Conservation (phyloP, 2,329 filamentous ascomycete species). For the Alternaria brassicicola region DNA sequence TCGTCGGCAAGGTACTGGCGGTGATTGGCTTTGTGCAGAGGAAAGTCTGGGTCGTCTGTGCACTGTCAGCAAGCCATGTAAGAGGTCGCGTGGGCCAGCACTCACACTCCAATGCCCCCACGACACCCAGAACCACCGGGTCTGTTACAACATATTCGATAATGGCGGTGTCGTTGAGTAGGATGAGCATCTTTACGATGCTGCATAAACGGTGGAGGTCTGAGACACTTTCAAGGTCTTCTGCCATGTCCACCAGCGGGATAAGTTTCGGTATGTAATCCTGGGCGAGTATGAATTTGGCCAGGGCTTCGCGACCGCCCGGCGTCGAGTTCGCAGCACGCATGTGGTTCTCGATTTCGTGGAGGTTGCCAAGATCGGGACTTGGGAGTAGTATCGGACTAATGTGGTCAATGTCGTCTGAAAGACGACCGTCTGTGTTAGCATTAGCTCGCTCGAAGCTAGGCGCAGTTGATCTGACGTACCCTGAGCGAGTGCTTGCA, state of each 20-base stretch:
- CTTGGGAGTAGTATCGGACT: conserved; percentile 75
- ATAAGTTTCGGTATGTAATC: conserved; percentile 88
- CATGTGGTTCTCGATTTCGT: conserved; percentile 85
- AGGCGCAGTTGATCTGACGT: conserved; percentile 31
- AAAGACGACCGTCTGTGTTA: conserved; percentile 76
- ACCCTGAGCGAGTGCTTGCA: conserved; percentile 70
- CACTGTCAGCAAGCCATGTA: conserved; percentile 38
- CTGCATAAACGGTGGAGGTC: conserved; percentile 93
- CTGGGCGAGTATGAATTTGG: conserved; percentile 83
- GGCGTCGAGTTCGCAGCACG: conserved; percentile 76
- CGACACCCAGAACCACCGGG: conserved; percentile 85
- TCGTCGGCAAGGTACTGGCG: conserved; percentile 88
- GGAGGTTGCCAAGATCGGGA: conserved; percentile 80
- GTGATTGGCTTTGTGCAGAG: conserved; percentile 96
- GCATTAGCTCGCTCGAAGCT: conserved; percentile 21
- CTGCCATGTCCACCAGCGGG: conserved; percentile 83
- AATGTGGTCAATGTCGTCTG: conserved; percentile 80
- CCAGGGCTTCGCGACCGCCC: conserved; percentile 80
- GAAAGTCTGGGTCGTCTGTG: conserved; percentile 90
- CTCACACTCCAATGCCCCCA: conserved; percentile 87
- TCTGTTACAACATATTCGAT: conserved; percentile 94
- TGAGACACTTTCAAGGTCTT: conserved; percentile 84
- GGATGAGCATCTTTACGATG: conserved; percentile 95
- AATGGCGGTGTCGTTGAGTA: conserved; percentile 92
- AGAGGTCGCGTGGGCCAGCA: conserved; percentile 1